Conservation (phyloP, 371 early-diverging fungal species). For the Neoconidiobolus thromboides region DNA sequence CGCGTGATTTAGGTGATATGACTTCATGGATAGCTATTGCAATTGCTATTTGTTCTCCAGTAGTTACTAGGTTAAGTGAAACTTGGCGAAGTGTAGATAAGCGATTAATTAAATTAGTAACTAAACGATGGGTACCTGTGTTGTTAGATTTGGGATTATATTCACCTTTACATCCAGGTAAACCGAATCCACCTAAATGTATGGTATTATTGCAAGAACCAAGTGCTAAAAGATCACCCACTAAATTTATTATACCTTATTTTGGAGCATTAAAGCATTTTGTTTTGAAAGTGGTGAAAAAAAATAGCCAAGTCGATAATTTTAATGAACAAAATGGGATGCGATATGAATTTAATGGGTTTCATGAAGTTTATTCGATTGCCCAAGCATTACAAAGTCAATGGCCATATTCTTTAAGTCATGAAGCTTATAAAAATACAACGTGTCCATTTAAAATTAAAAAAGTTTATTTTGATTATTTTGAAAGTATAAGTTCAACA, state of each 20-base stretch:
- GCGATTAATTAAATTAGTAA: conserved; percentile 22
- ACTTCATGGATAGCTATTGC: conserved; percentile 56
- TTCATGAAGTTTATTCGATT: not conserved
- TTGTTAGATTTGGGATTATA: conserved; percentile 5
- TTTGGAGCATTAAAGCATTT: conserved; percentile 3
- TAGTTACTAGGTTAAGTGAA: conserved; percentile 46
- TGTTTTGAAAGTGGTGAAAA: not conserved
- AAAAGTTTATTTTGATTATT: conserved; percentile 1
- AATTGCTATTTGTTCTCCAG: conserved; percentile 47
- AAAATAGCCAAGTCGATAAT: no score
- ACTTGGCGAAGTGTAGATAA: conserved; percentile 48
- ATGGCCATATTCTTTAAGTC: not conserved
- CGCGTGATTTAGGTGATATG: conserved; percentile 39
- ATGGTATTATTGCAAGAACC: conserved; percentile 3
- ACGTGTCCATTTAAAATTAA: not conserved
- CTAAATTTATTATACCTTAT: not conserved
- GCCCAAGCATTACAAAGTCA: not conserved
- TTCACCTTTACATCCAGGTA: conserved; percentile 1
- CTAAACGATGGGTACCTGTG: conserved; percentile 10
- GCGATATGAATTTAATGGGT: not conserved
- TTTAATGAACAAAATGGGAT: not conserved
- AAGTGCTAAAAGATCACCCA: not conserved
- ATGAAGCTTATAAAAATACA: not conserved
- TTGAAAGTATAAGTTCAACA: not conserved
- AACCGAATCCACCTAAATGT: not conserved